Evolutionary conservation across 345 rosid species (phyloP), one percentile per base, ranked within the genome.

Genomic region (Populus pruinosa): DNA sequence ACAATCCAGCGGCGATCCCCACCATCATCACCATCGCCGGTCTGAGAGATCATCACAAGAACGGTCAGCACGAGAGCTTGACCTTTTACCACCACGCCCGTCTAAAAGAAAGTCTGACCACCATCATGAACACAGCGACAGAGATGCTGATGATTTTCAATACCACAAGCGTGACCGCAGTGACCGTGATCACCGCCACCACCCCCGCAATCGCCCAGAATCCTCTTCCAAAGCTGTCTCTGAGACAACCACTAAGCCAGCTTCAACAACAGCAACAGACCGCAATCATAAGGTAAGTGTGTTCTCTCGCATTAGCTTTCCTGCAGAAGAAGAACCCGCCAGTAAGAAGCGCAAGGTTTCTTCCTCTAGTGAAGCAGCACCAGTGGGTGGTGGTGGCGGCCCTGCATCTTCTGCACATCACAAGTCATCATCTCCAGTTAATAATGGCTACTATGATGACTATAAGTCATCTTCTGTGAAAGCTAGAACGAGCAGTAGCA

Each of bases 301-400:
- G n/a, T 93, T 95, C 89, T 93, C 97, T 64, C 92, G 97, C 78
- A 93, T 95, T 59, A 90, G 99, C 83, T 93, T 87, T 65, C 97
- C 98, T 1, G 99, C 98, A 3, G 99, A 87, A 71, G 90, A 71
- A 76, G 98, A 90, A 77, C 56, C 77, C 0, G 43, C 88, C 1
- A 67, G 79, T 38, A 89, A 91, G 85, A 95, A 90, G 81, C 88
- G 92, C 35, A 86, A 91, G 84, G 65, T 83, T 7, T 85, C 82
- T 0, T 79, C 91, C 25, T 89, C 94, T 2, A 44, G 82, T 5
- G 83, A 68, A 50, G 77, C 77, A 49, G 61, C 80, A 14, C 78
- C 79, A 11, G 25, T 50, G 0, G 73, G 43, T 17, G 78, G 56
- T 7, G 67, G 75, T 3, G 43, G 41, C 2, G 76, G 67, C 33